Evolutionary conservation across 768 basidiomycete species (phyloP).

Genomic region (Boletus eberwhitei): DNA sequence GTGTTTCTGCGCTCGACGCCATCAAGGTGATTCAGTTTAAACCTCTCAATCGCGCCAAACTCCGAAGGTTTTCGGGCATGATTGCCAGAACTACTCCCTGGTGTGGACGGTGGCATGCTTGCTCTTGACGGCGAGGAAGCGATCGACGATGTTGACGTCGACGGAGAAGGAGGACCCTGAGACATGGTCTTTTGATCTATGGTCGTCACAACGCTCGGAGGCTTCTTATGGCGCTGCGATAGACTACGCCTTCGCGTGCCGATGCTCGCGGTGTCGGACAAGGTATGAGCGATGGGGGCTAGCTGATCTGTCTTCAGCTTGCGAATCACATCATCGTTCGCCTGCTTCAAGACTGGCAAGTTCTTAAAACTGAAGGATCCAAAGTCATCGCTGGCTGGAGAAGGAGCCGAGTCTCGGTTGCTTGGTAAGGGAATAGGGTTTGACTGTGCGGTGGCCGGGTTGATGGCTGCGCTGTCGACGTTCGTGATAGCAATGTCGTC

Average conservation of each 20-base stretch:
- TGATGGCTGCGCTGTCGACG: conserved; percentile 41
- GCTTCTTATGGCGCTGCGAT: conserved; percentile 78
- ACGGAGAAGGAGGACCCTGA: conserved; percentile 87
- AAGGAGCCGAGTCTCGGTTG: conserved; percentile 40
- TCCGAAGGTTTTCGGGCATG: conserved; percentile 89
- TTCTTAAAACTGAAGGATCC: conserved; percentile 99
- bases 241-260: conserved; percentile 74
- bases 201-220: conserved; percentile 71
- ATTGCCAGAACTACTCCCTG: conserved; percentile 50
- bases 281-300: conserved; percentile 68
- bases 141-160: conserved; percentile 87
- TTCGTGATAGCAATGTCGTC: conserved; percentile 67
- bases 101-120: conserved; percentile 67
- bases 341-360: conserved; percentile 90
- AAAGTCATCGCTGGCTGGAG: conserved; percentile 83
- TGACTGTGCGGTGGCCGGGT: conserved; percentile 17
- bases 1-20: conserved; percentile 74
- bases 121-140: conserved; percentile 85
- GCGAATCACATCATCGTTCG: conserved; percentile 96
- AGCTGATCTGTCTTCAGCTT: conserved; percentile 93
- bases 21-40: conserved; percentile 81
- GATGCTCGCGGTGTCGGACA: conserved; percentile 57
- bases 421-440: conserved; percentile 30
- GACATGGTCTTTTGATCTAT: conserved; percentile 58
- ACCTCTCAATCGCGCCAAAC: conserved; percentile 80